Percentiles rank a stretch among this genome's conserved stretches.
Conservation (phyloP, 2,329 filamentous ascomycete species). For the Blumeria graminis region DNA sequence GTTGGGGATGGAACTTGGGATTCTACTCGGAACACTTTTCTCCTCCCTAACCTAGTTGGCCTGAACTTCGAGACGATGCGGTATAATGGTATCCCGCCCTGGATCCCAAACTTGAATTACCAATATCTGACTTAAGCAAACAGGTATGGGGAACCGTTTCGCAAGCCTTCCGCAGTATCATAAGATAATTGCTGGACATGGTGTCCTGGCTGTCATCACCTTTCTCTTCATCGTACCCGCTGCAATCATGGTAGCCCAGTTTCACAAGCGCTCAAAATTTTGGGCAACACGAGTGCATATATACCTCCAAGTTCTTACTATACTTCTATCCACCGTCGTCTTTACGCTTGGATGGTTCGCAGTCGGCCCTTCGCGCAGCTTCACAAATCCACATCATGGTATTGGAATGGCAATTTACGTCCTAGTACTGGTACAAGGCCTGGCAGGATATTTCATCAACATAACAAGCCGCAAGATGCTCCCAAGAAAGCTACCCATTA, state of each 20-base stretch:
- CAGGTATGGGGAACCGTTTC: slow-evolving; percentile 63
- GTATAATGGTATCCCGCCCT: slow-evolving; percentile 43
- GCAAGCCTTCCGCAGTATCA: slow-evolving; percentile 45
- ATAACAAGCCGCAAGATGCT: slow-evolving; percentile 18
- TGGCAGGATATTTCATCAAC: slow-evolving; percentile 41
- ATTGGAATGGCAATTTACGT: slow-evolving; percentile 62
- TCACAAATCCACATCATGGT: slow-evolving; percentile 66
- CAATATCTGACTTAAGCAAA: not conserved
- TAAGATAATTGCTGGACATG: slow-evolving; percentile 44
- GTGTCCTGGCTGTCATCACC: slow-evolving; percentile 43
- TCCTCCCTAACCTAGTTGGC: slow-evolving; percentile 53
- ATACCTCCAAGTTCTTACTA: slow-evolving; percentile 46
- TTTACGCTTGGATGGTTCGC: slow-evolving; percentile 58
- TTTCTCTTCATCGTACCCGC: slow-evolving; percentile 52
- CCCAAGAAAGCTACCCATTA: slow-evolving; percentile 16
- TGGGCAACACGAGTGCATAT: slow-evolving; percentile 45
- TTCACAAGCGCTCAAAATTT: slow-evolving; percentile 37
- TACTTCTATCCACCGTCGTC: slow-evolving; percentile 42
- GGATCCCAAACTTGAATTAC: not conserved
- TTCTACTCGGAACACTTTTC: slow-evolving; percentile 48
- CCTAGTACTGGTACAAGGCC: slow-evolving; percentile 42
- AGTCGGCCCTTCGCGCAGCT: slow-evolving; percentile 43
- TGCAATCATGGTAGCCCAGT: slow-evolving; percentile 51
- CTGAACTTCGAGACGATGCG: slow-evolving; percentile 61
- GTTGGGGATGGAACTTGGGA: slow-evolving; percentile 76